phyloP scores from a whole-genome alignment of 2,329 filamentous ascomycete species.

The Sporothrix protearum region DNA sequence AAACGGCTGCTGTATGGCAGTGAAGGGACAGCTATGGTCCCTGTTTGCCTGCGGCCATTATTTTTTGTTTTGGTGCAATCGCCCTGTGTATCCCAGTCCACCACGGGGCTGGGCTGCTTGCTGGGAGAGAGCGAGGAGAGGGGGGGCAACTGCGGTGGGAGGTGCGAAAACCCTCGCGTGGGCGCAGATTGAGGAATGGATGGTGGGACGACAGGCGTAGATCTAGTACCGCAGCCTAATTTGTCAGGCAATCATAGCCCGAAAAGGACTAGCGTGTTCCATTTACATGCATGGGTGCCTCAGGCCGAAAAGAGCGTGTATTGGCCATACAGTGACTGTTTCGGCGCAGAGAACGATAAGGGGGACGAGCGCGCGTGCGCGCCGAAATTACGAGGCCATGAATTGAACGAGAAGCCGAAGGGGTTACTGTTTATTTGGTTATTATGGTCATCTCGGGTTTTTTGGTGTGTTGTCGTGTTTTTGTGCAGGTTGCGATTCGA shows the following conservation, averaged over 20 bases:
- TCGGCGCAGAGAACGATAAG: slow-evolving; percentile 14
- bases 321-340: slow-evolving; percentile 14
- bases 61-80: neutral
- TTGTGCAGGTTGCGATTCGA: neutral
- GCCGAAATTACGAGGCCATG: neutral
- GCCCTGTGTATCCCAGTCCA: neutral
- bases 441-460: neutral
- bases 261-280: slow-evolving; percentile 6
- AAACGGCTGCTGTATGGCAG: neutral
- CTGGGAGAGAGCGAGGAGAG: slow-evolving; percentile 5
- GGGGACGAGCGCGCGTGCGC: slow-evolving; percentile 8
- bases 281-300: slow-evolving; percentile 26
- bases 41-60: neutral
- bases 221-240: slow-evolving; percentile 28
- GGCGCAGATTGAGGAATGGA: slow-evolving; percentile 28
- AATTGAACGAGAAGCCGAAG: neutral
- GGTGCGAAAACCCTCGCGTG: slow-evolving; percentile 22
- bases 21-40: slow-evolving; percentile 9
- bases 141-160: slow-evolving; percentile 17
- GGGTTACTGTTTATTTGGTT: neutral
- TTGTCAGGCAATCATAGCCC: slow-evolving; percentile 25
- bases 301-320: slow-evolving; percentile 22
- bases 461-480: neutral
- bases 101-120: neutral
- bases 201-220: slow-evolving; percentile 28